phyloP scores from a whole-genome alignment of 768 basidiomycete species.

The Amanita fuliginea region DNA sequence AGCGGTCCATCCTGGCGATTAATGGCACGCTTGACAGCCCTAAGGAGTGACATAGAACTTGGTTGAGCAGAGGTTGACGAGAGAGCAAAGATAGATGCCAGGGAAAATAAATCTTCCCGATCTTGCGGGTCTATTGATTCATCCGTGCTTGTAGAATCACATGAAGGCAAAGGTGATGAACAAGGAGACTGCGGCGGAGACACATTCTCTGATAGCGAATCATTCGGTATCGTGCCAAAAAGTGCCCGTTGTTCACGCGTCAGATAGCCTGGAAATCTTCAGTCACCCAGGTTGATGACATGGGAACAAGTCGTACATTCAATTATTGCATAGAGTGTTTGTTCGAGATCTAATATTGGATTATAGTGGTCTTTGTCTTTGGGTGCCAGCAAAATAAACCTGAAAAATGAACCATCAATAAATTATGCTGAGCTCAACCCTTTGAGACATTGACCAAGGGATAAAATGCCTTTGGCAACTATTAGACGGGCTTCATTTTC shows the following conservation, averaged over 20 bases:
- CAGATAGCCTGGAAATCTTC: slow-evolving; percentile 41
- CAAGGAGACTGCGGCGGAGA: slow-evolving; percentile 27
- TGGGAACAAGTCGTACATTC: slow-evolving; percentile 36
- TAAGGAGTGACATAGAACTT: slow-evolving; percentile 28
- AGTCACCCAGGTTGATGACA: slow-evolving; percentile 7
- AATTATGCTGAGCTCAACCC: neutral
- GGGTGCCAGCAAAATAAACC: slow-evolving; percentile 69
- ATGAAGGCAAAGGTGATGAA: slow-evolving; percentile 25
- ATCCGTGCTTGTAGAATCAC: slow-evolving; percentile 18
- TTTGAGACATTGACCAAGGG: slow-evolving; percentile 9
- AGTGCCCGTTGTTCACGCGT: slow-evolving; percentile 51
- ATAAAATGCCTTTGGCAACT: neutral
- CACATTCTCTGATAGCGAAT: slow-evolving; percentile 28
- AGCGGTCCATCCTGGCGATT: slow-evolving; percentile 60
- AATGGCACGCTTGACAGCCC: slow-evolving; percentile 59
- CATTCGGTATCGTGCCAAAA: slow-evolving; percentile 57
- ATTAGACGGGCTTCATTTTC: neutral
- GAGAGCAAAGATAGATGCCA: slow-evolving; percentile 20
- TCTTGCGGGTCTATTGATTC: slow-evolving; percentile 13
- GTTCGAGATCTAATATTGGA: slow-evolving; percentile 72
- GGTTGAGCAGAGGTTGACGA: slow-evolving; percentile 14
- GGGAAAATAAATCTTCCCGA: slow-evolving; percentile 17
- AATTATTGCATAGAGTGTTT: slow-evolving; percentile 59
- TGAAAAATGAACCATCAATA: slow-evolving; percentile 15
- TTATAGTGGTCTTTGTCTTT: slow-evolving; percentile 84